Conservation (phyloP, 129 eudicot species). For the Saussurea involucrata region DNA sequence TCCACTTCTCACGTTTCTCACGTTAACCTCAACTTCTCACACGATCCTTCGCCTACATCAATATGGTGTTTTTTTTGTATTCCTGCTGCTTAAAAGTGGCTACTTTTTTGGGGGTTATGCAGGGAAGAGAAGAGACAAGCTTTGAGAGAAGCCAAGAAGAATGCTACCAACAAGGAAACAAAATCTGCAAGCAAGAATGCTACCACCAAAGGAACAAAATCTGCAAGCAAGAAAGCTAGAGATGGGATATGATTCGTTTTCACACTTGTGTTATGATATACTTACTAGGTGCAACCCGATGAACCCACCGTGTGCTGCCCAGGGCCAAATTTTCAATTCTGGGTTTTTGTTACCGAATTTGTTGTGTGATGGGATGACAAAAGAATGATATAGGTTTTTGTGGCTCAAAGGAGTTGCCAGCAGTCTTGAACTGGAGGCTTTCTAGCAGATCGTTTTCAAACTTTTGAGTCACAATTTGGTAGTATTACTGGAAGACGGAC, state of each 20-base stretch:
- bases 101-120: slow-evolving; percentile 11
- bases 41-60: too few relatives aligned
- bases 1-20: too few relatives aligned
- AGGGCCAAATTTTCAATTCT: too few relatives aligned
- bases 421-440: neutral
- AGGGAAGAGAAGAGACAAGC: slow-evolving; percentile 78
- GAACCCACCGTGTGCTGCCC: too few relatives aligned
- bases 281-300: too few relatives aligned
- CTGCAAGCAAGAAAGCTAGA: slow-evolving; percentile 15
- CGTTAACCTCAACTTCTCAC: too few relatives aligned
- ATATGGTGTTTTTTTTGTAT: neutral
- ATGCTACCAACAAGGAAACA: slow-evolving; percentile 16
- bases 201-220: slow-evolving; percentile 15
- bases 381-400: too few relatives aligned
- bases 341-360: too few relatives aligned
- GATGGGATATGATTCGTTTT: slow-evolving; percentile 14
- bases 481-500: neutral
- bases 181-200: slow-evolving; percentile 20
- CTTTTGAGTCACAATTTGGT: neutral
- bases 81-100: neutral
- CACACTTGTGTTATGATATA: too few relatives aligned
- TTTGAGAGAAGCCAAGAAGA: slow-evolving; percentile 42
- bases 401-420: neutral
- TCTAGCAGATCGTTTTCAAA: too few relatives aligned
- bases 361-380: too few relatives aligned